Evolutionary conservation across 2,329 filamentous ascomycete species (phyloP).

Genomic region (Phyllosticta citrichinensis): DNA sequence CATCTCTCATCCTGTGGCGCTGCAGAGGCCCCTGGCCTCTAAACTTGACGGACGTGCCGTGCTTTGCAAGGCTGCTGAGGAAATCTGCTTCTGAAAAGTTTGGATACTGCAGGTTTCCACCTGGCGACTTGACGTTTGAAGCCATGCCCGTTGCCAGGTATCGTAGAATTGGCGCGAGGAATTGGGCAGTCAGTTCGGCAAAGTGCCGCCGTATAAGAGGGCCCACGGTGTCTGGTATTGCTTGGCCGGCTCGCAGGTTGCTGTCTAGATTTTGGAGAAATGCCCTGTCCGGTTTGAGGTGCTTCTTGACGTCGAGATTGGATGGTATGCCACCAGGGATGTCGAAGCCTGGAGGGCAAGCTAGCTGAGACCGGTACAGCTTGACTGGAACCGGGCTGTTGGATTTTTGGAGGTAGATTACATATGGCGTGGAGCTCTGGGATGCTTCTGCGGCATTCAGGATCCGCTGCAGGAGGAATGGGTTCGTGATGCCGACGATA

Average conservation of each 20-base stretch:
- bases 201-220: slow-evolving; percentile 32
- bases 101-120: slow-evolving; percentile 28
- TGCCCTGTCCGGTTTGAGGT: slow-evolving; percentile 27
- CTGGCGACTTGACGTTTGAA: slow-evolving; percentile 22
- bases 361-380: slow-evolving; percentile 27
- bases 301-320: slow-evolving; percentile 26
- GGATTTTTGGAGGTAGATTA: slow-evolving; percentile 29
- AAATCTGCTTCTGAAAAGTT: slow-evolving; percentile 29
- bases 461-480: slow-evolving; percentile 32
- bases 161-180: slow-evolving; percentile 31
- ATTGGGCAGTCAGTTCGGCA: slow-evolving; percentile 31
- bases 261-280: slow-evolving; percentile 26
- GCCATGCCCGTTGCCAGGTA: slow-evolving; percentile 28
- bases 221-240: slow-evolving; percentile 17
- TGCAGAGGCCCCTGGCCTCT: slow-evolving; percentile 29
- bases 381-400: slow-evolving; percentile 27
- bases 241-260: slow-evolving; percentile 13
- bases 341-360: slow-evolving; percentile 22
- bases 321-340: slow-evolving; percentile 31
- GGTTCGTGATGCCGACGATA: slow-evolving; percentile 32
- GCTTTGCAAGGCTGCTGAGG: slow-evolving; percentile 26
- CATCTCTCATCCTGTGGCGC: slow-evolving; percentile 26
- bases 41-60: slow-evolving; percentile 30
- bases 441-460: slow-evolving; percentile 24
- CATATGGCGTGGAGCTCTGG: slow-evolving; percentile 26